Conservation (phyloP, 768 basidiomycete genomes). For the Amanita jacksonii region DNA sequence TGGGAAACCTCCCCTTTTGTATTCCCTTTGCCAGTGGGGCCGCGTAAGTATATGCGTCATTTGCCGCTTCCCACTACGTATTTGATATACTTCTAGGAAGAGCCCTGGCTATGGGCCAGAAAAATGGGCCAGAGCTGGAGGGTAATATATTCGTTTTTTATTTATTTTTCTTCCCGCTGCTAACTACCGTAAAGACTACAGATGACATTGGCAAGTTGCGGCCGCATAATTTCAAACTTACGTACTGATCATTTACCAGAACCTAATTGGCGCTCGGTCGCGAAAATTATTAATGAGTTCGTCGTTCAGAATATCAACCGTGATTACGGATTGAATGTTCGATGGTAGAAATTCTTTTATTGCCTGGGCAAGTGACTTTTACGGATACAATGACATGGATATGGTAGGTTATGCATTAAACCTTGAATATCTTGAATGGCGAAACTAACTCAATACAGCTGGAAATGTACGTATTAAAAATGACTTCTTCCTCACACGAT, state of each 20-base stretch:
- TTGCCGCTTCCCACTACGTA: background rate
- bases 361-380: constrained; percentile 55
- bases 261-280: constrained; percentile 40
- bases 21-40: constrained; percentile 65
- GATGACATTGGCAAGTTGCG: constrained; percentile 33
- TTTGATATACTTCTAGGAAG: constrained; percentile 27
- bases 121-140: constrained; percentile 58
- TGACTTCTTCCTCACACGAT: constrained; percentile 1
- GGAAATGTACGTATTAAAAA: constrained; percentile 37
- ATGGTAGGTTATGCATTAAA: constrained; percentile 31
- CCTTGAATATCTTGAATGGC: background rate
- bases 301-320: background rate
- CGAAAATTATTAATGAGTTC: constrained; percentile 46
- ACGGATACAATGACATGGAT: constrained; percentile 61
- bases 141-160: constrained; percentile 23
- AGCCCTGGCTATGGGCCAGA: constrained; percentile 58
- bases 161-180: too few relatives aligned
- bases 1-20: constrained; percentile 44
- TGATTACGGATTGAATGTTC: background rate
- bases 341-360: constrained; percentile 50
- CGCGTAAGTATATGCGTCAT: constrained; percentile 28
- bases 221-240: background rate
- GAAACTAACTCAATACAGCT: constrained; percentile 25
- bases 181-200: constrained; percentile 32
- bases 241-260: constrained; percentile 17